Conservation (phyloP, 306 rosid species). For the Castanospermum australe region DNA sequence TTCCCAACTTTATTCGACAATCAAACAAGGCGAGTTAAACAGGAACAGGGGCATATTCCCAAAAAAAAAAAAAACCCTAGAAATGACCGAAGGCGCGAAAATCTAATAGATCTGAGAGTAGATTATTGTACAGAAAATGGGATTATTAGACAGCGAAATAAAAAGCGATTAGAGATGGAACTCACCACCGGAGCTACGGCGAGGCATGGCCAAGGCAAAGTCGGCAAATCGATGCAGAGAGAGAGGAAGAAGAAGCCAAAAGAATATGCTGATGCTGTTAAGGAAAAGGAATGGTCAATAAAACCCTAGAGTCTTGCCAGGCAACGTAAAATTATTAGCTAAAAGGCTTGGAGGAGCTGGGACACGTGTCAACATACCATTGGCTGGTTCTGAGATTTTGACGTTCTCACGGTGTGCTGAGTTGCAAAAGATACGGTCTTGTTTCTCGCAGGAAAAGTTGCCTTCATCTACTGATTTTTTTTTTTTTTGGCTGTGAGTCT, state of each 20-base stretch:
- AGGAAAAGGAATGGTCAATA: too few relatives aligned
- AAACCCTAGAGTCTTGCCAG: background rate
- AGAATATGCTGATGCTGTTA: background rate
- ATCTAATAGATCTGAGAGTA: background rate
- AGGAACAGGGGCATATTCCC: background rate
- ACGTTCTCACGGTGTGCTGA: background rate
- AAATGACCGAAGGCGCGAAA: background rate
- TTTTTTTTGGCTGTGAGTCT: too few relatives aligned
- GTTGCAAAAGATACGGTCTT: too few relatives aligned
- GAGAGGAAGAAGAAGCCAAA: background rate
- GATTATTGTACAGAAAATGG: background rate
- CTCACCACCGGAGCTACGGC: slow-evolving; percentile 50
- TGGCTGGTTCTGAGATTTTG: background rate
- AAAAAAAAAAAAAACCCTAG: slow-evolving; percentile 16
- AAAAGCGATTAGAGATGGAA: background rate
- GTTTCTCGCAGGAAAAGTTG: too few relatives aligned
- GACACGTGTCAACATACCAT: slow-evolving; percentile 5
- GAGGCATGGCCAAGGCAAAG: slow-evolving; percentile 41
- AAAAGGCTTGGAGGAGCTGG: too few relatives aligned
- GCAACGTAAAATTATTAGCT: background rate
- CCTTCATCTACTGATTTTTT: too few relatives aligned
- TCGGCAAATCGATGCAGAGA: background rate
- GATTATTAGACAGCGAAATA: too few relatives aligned
- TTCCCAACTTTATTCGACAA: background rate
- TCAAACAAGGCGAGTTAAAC: background rate